Conservation (phyloP, 495 filamentous ascomycete genomes). For the Oleoguttula mirabilis region DNA sequence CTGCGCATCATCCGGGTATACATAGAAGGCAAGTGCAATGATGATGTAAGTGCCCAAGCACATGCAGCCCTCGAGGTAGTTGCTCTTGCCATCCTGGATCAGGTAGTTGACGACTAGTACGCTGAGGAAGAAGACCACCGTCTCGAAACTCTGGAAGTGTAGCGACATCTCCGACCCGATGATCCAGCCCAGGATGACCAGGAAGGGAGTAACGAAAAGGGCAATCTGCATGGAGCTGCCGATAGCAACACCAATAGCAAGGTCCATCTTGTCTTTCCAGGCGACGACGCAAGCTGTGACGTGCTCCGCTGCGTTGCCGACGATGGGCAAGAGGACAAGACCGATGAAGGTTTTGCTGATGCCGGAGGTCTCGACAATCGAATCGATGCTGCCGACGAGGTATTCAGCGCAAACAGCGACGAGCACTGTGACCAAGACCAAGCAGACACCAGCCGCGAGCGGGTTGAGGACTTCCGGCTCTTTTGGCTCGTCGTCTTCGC, state of each 20-base stretch:
- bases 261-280: slow-evolving; percentile 92
- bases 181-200: slow-evolving; percentile 89
- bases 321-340: slow-evolving; percentile 88
- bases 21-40: slow-evolving; percentile 79
- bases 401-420: slow-evolving; percentile 93
- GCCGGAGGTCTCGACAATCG: slow-evolving; percentile 65
- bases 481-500: slow-evolving; percentile 31
- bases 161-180: slow-evolving; percentile 75
- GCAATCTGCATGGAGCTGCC: slow-evolving; percentile 92
- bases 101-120: slow-evolving; percentile 87
- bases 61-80: slow-evolving; percentile 91
- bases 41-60: slow-evolving; percentile 68
- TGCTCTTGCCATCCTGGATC: slow-evolving; percentile 86
- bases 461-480: slow-evolving; percentile 54
- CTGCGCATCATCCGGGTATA: slow-evolving; percentile 59
- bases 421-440: slow-evolving; percentile 65
- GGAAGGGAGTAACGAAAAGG: slow-evolving; percentile 76
- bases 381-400: slow-evolving; percentile 85
- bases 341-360: slow-evolving; percentile 97
- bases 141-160: slow-evolving; percentile 88
- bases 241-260: slow-evolving; percentile 88
- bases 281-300: slow-evolving; percentile 90
- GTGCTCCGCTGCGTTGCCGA: slow-evolving; percentile 95
- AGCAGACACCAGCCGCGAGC: slow-evolving; percentile 55
- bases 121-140: slow-evolving; percentile 80